Evolutionary conservation across 495 filamentous ascomycete species (phyloP).

Genomic region (Antarctomyces pellizariae): DNA sequence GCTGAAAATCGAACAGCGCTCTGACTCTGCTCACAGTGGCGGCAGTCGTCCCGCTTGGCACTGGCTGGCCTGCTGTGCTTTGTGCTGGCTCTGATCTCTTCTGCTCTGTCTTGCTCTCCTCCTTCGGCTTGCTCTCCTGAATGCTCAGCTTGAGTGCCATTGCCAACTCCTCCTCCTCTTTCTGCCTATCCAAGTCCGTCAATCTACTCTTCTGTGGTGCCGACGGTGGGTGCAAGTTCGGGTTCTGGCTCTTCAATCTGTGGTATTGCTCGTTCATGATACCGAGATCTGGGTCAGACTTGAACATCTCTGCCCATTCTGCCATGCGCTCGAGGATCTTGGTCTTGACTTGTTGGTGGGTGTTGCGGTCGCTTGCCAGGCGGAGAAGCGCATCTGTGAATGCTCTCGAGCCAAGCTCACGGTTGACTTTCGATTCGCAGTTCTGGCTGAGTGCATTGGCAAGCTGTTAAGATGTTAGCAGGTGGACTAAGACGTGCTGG

Average conservation of each 20-base stretch:
- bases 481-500: no score
- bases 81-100: constrained; percentile 15
- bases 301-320: constrained; percentile 90
- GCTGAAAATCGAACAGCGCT: constrained; percentile 83
- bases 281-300: constrained; percentile 70
- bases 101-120: constrained; percentile 16
- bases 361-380: constrained; percentile 81
- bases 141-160: constrained; percentile 85
- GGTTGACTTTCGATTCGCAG: constrained; percentile 75
- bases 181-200: constrained; percentile 72
- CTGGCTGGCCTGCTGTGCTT: constrained; percentile 15
- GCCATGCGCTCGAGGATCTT: constrained; percentile 94
- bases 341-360: constrained; percentile 85
- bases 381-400: constrained; percentile 89
- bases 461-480: constrained; percentile 29
- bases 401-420: constrained; percentile 77
- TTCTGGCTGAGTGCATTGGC: constrained; percentile 90
- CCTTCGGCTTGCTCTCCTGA: constrained; percentile 45
- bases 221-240: constrained; percentile 74
- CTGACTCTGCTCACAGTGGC: constrained; percentile 89
- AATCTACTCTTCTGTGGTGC: constrained; percentile 82
- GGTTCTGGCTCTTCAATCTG: constrained; percentile 67
- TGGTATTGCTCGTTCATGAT: constrained; percentile 95
- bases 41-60: constrained; percentile 50
- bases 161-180: constrained; percentile 93